Evolutionary conservation across 371 early-diverging fungal species (phyloP), one percentile per base, ranked within the genome.

Genomic region (Mucor racemosus): DNA sequence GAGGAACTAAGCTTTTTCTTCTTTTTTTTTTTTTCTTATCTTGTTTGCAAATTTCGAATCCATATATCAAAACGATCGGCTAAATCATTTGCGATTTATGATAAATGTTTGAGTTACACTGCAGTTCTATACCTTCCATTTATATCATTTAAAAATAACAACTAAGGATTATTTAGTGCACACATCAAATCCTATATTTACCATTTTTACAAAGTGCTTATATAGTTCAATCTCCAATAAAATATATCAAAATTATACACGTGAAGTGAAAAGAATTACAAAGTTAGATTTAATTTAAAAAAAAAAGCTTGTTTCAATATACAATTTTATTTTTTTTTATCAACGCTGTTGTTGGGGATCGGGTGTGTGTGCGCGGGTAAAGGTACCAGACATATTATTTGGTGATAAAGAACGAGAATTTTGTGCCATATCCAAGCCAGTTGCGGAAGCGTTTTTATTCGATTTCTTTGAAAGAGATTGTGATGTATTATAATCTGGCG

Each of bases 401-500:
- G 50, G 26, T 50, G 50, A 50, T 50, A 19, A 50, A 4, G 50
- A 11, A 26, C 50, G 50, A 31, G 55, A 55, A 14, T 34, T 34
- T 7, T 35, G 55, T n/a, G 55, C 31, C 14, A 31, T 55, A n/a
- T 55, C 15, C n/a, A 34, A 7, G 5, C 33, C 55, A 14, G 31
- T 55, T n/a, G 34, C 7, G 5, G 31, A 55, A 7, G n/a, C 0
- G 8, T 31, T 21, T 1, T 48, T 33, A 1, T 35, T 55, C 7
- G 26, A 19, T 13, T 53, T 53, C 9, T 10, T 8, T 19, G 55
- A 36, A n/a, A 73, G 26, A 21, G 64, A 17, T 34, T 69, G 69
- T 0, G 74, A 73, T 13, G 58, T 59, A 7, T 55, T 8, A 54
- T 73, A 73, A 40, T 73, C 62, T 11, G 74, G 74, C 9, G 70